Base-by-base conservation (phyloP, 2,329 filamentous ascomycete genomes). In the Aspergillus aculeatinus region DNA sequence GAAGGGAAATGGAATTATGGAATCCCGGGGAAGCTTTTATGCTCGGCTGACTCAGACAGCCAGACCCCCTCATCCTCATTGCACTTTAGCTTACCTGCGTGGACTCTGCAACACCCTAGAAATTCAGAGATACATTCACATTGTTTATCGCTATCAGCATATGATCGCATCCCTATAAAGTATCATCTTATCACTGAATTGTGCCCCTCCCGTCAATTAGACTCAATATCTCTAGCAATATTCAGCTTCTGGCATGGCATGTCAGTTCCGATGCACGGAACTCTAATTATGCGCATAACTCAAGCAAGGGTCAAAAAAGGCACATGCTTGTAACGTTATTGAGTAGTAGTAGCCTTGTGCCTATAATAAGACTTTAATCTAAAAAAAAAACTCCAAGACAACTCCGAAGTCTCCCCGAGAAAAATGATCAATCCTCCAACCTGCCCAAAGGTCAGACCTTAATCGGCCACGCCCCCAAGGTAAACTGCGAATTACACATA, bases 401-500 rank as follows among this genome's bases (percentile, higher is more conserved):
- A 35, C 33, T 35, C 33, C 33, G 33, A 35, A 12, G 12, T 35
- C 33, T 35, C 12, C 33, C 27, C 27, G 27, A 9, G 7, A 3
- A 35, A 35, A 16, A 16, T 4, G 0, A 35, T 4, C 16, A 35
- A 12, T 12, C 11, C 4, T 16, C 11, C 33, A 35, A 35, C 5
- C 33, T 16, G 33, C 33, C 11, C 33, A 12, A 16, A 16, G 11
- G 2, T 35, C 33, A 44, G 16, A 44, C 39, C 39, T 44, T 44
- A 19, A 44, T 44, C n/a, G 39, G 39, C 76, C 76, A 79, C 14
- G 54, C 56, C 4, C 84, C 83, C 61, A 86, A 71, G 0, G 81
- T 86, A 64, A 83, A 87, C 71, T 87, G 85, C 33, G 80, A 82
- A 67, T 87, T 87, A 57, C 82, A 84, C 85, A 87, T 87, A 66